A percentile compares a stretch with the other conserved stretches of the same genome.
These are phyloP conservation scores for Artemisia argyi DNA, from an alignment of 129 eudicot genomes.

Conservation along the genomic window DNA sequence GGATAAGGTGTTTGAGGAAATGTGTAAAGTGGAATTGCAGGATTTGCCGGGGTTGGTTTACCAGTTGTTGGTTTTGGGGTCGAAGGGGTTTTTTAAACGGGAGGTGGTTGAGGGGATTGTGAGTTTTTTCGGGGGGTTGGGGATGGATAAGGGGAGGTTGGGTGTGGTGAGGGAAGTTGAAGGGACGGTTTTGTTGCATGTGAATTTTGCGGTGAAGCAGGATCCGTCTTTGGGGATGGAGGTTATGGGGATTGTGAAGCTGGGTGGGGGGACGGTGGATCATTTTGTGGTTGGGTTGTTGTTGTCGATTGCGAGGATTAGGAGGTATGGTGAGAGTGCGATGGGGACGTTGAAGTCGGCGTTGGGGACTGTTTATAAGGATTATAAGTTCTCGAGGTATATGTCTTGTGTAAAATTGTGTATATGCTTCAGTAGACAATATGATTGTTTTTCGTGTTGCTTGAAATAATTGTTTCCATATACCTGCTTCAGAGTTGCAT, in stretches of 20 bases:
- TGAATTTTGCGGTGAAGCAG: slow-evolving; percentile 87
- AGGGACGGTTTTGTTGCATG: slow-evolving; percentile 82
- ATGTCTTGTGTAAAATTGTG: too few species aligned
- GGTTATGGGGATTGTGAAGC: slow-evolving; percentile 62
- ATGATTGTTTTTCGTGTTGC: too few species aligned
- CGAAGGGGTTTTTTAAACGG: slow-evolving; percentile 66
- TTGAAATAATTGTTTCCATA: background rate
- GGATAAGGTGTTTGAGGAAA: slow-evolving; percentile 59
- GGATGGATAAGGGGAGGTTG: slow-evolving; percentile 38
- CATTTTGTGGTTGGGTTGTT: slow-evolving; percentile 65
- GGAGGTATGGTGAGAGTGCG: slow-evolving; percentile 64
- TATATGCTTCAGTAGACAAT: too few species aligned
- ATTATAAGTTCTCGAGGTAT: slow-evolving; percentile 63
- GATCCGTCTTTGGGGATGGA: slow-evolving; percentile 81
- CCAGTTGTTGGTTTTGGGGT: slow-evolving; percentile 72
- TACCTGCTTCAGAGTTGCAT: background rate
- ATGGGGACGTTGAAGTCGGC: slow-evolving; percentile 70
- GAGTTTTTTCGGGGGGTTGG: slow-evolving; percentile 50
- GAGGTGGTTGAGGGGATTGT: slow-evolving; percentile 68
- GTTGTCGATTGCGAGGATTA: slow-evolving; percentile 65
- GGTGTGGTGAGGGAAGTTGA: slow-evolving; percentile 64
- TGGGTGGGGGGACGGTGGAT: slow-evolving; percentile 47
- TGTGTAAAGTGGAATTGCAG: slow-evolving; percentile 65
- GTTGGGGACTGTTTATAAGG: slow-evolving; percentile 58
- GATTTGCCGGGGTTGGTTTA: slow-evolving; percentile 75